Percentiles rank a stretch among this genome's conserved stretches.
Conservation (phyloP, 805 yeast genomes). For the Yamadazyma endophytica region DNA sequence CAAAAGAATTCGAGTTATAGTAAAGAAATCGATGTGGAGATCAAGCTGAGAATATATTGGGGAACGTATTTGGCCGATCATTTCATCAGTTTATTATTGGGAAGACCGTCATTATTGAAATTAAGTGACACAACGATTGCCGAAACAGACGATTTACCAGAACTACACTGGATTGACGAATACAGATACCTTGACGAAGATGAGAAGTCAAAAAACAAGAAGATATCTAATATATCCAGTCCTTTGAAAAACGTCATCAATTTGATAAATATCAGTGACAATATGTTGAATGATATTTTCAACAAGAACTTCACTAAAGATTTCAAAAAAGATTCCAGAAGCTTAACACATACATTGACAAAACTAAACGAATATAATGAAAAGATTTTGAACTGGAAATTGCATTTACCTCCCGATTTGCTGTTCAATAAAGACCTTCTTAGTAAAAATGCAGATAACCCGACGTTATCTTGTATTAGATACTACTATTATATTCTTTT, state of each 20-base stretch:
- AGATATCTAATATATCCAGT: conserved; percentile 34
- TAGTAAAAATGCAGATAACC: conserved; percentile 43
- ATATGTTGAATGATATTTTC: conserved; percentile 42
- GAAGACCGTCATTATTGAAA: conserved; percentile 54
- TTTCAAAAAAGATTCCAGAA: conserved; percentile 33
- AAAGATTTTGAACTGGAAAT: conserved; percentile 50
- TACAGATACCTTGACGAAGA: conserved; percentile 37
- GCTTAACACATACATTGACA: conserved; percentile 34
- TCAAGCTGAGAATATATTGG: conserved; percentile 62
- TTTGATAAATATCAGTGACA: conserved; percentile 41
- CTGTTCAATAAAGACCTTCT: conserved; percentile 46
- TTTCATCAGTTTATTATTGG: conserved; percentile 54
- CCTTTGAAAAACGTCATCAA: conserved; percentile 42
- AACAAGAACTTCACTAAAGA: conserved; percentile 31
- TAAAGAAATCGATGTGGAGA: conserved; percentile 47
- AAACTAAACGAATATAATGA: conserved; percentile 45
- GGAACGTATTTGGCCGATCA: conserved; percentile 65
- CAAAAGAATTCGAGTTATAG: conserved; percentile 31
- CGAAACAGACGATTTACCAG: conserved; percentile 56
- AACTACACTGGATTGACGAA: conserved; percentile 59
- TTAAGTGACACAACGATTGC: conserved; percentile 57
- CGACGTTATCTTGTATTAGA: conserved; percentile 49
- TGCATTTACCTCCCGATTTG: conserved; percentile 43
- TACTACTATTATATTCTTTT: conserved; percentile 56
- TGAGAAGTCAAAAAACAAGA: conserved; percentile 13